Conservation (phyloP, 2,329 filamentous ascomycete genomes). For the Exserohilum rostratum region DNA sequence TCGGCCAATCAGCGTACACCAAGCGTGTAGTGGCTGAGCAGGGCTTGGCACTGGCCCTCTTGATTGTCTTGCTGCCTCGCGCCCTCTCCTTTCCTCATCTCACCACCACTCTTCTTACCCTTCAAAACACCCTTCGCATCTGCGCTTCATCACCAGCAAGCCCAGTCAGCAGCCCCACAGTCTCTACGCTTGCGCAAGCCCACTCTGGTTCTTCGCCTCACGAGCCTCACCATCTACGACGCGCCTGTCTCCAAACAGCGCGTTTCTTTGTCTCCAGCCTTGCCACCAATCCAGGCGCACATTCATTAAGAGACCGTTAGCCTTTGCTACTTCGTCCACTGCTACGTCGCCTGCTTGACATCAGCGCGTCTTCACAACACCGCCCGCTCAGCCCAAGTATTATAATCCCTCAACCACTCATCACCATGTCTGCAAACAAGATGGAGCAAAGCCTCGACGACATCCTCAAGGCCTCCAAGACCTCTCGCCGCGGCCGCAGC, state of each 20-base stretch:
- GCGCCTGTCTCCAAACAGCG: slow-evolving; percentile 27
- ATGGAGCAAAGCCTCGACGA: slow-evolving; percentile 97
- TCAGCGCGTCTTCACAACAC: slow-evolving; percentile 17
- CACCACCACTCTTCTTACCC: slow-evolving; percentile 13
- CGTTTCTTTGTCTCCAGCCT: slow-evolving; percentile 23
- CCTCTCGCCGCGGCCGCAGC: slow-evolving; percentile 55
- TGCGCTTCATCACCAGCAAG: slow-evolving; percentile 16
- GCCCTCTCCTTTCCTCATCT: slow-evolving; percentile 20
- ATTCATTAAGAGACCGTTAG: slow-evolving; percentile 12
- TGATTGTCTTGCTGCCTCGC: slow-evolving; percentile 22
- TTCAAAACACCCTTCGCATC: slow-evolving; percentile 9
- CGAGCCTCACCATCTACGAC: slow-evolving; percentile 22
- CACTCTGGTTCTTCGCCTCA: slow-evolving; percentile 7
- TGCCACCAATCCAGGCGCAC: slow-evolving; percentile 13
- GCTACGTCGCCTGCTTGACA: slow-evolving; percentile 18
- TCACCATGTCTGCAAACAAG: slow-evolving; percentile 64
- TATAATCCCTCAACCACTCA: slow-evolving; percentile 15
- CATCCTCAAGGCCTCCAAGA: slow-evolving; percentile 76
- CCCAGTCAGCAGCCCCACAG: slow-evolving; percentile 12
- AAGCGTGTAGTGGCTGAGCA: slow-evolving; percentile 9
- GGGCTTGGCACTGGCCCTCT: slow-evolving; percentile 12
- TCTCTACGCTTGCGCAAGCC: slow-evolving; percentile 24
- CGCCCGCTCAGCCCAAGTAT: slow-evolving; percentile 21
- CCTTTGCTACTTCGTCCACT: slow-evolving; percentile 10
- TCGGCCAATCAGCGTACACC: slow-evolving; percentile 8